These are phyloP conservation scores for Boletus sp. DNA, from an alignment of 768 basidiomycete species.

Conservation along the genomic window DNA sequence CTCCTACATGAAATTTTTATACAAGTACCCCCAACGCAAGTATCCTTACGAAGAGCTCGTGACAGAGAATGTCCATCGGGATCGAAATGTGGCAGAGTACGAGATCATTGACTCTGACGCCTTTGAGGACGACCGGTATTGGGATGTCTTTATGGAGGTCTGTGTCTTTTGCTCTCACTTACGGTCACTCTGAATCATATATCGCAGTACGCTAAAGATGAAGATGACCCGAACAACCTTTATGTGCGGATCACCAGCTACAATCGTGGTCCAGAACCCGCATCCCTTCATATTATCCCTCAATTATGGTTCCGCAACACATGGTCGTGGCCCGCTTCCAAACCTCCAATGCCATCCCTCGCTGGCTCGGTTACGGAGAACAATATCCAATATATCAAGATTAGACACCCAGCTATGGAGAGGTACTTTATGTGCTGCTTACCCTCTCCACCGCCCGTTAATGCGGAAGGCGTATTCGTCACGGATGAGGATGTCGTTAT, in stretches of 20 bases:
- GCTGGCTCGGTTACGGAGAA: conserved; percentile 47
- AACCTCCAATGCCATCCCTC: conserved; percentile 64
- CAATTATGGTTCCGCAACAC: conserved; percentile 98
- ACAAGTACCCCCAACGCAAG: conserved; percentile 93
- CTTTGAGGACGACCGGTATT: conserved; percentile 92
- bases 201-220: conserved; percentile 92
- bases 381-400: conserved; percentile 62
- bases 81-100: conserved; percentile 84
- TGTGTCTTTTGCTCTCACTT: conserved; percentile 25
- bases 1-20: conserved; percentile 99
- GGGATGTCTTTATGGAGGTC: conserved; percentile 98
- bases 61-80: conserved; percentile 75
- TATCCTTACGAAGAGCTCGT: conserved; percentile 96
- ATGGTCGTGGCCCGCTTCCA: conserved; percentile 88
- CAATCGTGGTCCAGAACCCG: conserved; percentile 94
- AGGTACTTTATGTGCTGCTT: conserved; percentile 84
- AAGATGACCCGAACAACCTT: conserved; percentile 81
- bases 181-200: conserved; percentile 2
- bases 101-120: conserved; percentile 91
- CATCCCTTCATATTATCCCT: conserved; percentile 91
- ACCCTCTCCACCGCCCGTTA: conserved; percentile 88
- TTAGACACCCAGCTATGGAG: conserved; percentile 71
- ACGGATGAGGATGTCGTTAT: conserved; percentile 58
- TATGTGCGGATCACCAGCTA: conserved; percentile 95
- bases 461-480: conserved; percentile 61